Evolutionary conservation across 1,284 basidiomycete species (phyloP), one percentile per base, ranked within the genome.

Genomic region (Ganoderma meredithae): DNA sequence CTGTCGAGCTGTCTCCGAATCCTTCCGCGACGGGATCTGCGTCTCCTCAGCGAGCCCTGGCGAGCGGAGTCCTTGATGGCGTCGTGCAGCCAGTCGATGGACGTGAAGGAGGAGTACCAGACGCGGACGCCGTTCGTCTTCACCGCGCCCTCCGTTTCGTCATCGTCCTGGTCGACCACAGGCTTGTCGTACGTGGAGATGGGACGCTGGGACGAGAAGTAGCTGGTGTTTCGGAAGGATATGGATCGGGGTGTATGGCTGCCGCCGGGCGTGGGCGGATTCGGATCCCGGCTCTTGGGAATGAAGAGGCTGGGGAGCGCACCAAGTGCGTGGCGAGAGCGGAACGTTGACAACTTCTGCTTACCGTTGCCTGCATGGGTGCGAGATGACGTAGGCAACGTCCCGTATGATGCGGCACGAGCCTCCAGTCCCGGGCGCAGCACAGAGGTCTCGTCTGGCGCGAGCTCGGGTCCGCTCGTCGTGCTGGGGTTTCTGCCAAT

Each of bases 1-100:
- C 93, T 90, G 82, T 99, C 97, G 76, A 93, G 84, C 7, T 84
- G 81, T 62, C 95, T 89, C n/a, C 85, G 82, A 43, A 94, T 71
- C 55, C 85, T 85, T 1, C 96, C 94, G 19, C 95, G 88, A 36
- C 92, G 27, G 0, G 94, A 95, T 70, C 86, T 90, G 63, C 88
- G 85, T 60, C 83, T 87, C 63, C 90, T 83, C 22, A 97, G 82
- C 56, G 88, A 86, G 36, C 90, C 87, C 68, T 93, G 90, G 27
- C 95, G 91, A 1, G 88, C 87, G 0, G 94, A 94, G 75, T 96
- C 95, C 79, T 97, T 96, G 83, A 97, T 96, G 43, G 93, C 88
- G 81, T 97, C 95, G 76, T 97, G 95, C 62, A 97, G 83, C 95
- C 95, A 97, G 79, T 97, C 95, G 69, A 95, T 90, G 49, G 90